Conservation (phyloP, 1,284 basidiomycete species). For the Mycena citricolor region DNA sequence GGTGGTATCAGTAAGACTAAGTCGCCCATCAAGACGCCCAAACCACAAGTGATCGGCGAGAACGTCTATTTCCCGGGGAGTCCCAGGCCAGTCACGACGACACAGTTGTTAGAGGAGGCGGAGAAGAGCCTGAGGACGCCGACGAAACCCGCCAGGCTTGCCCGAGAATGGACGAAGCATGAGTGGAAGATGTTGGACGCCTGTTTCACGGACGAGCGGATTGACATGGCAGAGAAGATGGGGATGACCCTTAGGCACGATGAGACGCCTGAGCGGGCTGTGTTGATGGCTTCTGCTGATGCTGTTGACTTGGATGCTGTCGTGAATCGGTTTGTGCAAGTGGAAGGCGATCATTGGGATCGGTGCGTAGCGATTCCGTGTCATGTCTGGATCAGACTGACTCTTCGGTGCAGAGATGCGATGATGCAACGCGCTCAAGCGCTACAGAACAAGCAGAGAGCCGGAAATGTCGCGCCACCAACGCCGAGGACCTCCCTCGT, state of each 20-base stretch:
- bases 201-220: conserved; percentile 71
- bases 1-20: conserved; percentile 21
- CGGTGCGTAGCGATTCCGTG: conserved; percentile 38
- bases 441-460: conserved; percentile 60
- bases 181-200: conserved; percentile 74
- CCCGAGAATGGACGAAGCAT: conserved; percentile 60
- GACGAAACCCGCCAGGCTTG: conserved; percentile 6
- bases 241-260: conserved; percentile 24
- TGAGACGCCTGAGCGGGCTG: conserved; percentile 24
- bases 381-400: conserved; percentile 7
- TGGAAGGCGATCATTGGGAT: conserved; percentile 51
- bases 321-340: conserved; percentile 50
- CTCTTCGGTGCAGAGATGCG: conserved; percentile 42
- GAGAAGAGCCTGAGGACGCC: conserved; percentile 36
- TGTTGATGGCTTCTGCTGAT: conserved; percentile 46
- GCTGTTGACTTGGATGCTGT: conserved; percentile 52
- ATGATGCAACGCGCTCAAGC: conserved; percentile 54
- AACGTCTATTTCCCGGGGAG: conserved; percentile 55
- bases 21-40: too few relatives aligned
- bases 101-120: conserved; percentile 57
- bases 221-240: conserved; percentile 40
- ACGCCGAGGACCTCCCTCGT: conserved; percentile 34
- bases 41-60: conserved; percentile 53
- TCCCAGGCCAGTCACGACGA: conserved; percentile 47
- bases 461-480: conserved; percentile 56